Evolutionary conservation across 495 filamentous ascomycete species (phyloP).

Genomic region (Penicillium flavigenum): DNA sequence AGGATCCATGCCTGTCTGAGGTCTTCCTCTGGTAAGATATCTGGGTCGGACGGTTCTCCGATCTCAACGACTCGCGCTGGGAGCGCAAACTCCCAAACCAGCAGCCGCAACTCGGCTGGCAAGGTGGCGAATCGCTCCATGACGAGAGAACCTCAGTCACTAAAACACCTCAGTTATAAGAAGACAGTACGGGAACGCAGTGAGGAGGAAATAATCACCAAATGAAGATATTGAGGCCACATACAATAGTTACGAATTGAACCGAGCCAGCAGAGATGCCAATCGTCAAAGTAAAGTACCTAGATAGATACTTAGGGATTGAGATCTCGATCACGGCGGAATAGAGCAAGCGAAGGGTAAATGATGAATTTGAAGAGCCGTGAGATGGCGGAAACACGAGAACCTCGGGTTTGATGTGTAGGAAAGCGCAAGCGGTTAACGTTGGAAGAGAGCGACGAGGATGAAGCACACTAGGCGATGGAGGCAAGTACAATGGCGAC

Average conservation of each 20-base stretch:
- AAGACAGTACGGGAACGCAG: background rate
- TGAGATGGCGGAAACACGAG: background rate
- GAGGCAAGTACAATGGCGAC: background rate
- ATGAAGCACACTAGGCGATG: background rate
- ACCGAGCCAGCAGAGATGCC: background rate
- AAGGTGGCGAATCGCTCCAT: background rate
- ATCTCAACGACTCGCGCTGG: conserved; percentile 4
- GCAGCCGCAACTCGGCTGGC: background rate
- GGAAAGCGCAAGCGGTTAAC: background rate
- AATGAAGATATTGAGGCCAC: background rate
- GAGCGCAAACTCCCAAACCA: conserved; percentile 1
- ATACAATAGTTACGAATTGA: background rate
- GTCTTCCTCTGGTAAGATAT: conserved; percentile 4
- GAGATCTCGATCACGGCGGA: background rate
- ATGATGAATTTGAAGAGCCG: background rate
- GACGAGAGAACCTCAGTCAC: background rate
- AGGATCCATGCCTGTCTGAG: conserved; percentile 1
- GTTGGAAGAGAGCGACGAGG: background rate
- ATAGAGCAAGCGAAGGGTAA: background rate
- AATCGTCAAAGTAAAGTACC: background rate
- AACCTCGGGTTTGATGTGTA: background rate
- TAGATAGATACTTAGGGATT: background rate
- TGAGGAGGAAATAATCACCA: background rate
- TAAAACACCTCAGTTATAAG: background rate
- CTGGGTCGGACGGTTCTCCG: background rate